These are phyloP conservation scores for Pleurotus ostreatus DNA, from an alignment of 768 basidiomycete species.

Conservation along the genomic window DNA sequence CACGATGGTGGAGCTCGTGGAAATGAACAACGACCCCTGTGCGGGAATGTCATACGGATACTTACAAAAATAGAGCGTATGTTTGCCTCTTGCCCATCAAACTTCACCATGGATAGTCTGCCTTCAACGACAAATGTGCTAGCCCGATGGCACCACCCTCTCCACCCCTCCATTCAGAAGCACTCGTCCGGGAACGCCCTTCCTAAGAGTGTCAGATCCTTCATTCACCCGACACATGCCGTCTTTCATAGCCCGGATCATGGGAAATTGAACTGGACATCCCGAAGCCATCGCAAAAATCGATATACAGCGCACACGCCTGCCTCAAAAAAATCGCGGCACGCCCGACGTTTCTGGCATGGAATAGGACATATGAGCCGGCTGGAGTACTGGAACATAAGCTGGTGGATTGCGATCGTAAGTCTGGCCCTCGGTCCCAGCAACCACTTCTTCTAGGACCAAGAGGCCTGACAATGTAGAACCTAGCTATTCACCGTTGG, in stretches of 20 bases:
- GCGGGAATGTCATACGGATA: too few species aligned
- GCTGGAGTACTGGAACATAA: constrained; percentile 40
- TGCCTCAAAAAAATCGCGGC: constrained; percentile 14
- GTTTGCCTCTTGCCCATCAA: too few species aligned
- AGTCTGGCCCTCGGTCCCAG: constrained; percentile 4
- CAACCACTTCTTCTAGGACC: not conserved
- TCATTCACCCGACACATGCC: constrained; percentile 34
- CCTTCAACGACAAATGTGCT: not conserved
- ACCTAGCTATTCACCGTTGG: constrained; percentile 35
- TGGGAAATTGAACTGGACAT: constrained; percentile 29
- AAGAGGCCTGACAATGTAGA: not conserved
- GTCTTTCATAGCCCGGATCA: constrained; percentile 15
- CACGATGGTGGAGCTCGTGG: too few species aligned
- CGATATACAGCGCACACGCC: constrained; percentile 25
- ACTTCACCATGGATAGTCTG: not conserved
- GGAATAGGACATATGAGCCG: constrained; percentile 23
- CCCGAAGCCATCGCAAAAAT: constrained; percentile 34
- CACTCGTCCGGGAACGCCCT: constrained; percentile 23
- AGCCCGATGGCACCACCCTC: constrained; percentile 22
- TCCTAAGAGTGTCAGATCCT: constrained; percentile 16
- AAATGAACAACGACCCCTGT: too few species aligned
- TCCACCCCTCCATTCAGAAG: constrained; percentile 25
- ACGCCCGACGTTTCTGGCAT: constrained; percentile 12
- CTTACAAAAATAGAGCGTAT: too few species aligned
- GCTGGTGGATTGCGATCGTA: constrained; percentile 40